Evolutionary conservation across 495 filamentous ascomycete genomes (phyloP).

Genomic region (Hapsidospora chrysogenum): DNA sequence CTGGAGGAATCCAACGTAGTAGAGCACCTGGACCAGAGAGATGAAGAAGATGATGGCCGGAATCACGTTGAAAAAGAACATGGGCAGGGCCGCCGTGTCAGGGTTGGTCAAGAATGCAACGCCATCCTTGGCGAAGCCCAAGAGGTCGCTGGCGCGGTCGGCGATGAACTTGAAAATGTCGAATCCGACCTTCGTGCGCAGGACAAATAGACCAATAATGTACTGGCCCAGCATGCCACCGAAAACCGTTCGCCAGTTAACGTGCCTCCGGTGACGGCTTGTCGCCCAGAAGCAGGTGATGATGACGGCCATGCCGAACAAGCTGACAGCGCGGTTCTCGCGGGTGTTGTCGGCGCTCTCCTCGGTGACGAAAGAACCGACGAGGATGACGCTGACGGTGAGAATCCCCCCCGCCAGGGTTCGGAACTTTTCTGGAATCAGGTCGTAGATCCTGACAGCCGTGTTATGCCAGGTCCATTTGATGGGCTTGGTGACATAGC

Average conservation of each 20-base stretch:
- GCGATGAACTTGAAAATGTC: slow-evolving; percentile 87
- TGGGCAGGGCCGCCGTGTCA: slow-evolving; percentile 22
- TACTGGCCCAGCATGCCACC: slow-evolving; percentile 76
- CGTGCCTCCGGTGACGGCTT: slow-evolving; percentile 50
- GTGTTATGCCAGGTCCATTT: slow-evolving; percentile 49
- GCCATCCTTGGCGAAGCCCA: slow-evolving; percentile 56
- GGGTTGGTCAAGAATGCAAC: slow-evolving; percentile 51
- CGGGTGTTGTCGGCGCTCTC: slow-evolving; percentile 62
- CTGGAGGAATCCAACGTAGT: slow-evolving; percentile 62
- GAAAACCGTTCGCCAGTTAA: slow-evolving; percentile 79
- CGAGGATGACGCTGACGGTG: slow-evolving; percentile 49
- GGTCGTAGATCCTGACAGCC: slow-evolving; percentile 29
- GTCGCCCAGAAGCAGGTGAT: slow-evolving; percentile 47
- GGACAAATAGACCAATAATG: slow-evolving; percentile 72
- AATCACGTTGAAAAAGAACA: slow-evolving; percentile 59
- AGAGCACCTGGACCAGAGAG: slow-evolving; percentile 65
- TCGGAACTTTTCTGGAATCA: slow-evolving; percentile 45
- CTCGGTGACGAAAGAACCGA: slow-evolving; percentile 56
- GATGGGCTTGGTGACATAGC: slow-evolving; percentile 45
- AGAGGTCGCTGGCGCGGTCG: slow-evolving; percentile 44
- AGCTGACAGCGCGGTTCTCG: slow-evolving; percentile 57
- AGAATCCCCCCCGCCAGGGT: slow-evolving; percentile 39
- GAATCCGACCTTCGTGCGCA: slow-evolving; percentile 56
- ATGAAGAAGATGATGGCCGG: slow-evolving; percentile 91
- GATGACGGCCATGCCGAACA: slow-evolving; percentile 67